Evolutionary conservation across 768 basidiomycete species (phyloP).

Genomic region (Mycena rosella): DNA sequence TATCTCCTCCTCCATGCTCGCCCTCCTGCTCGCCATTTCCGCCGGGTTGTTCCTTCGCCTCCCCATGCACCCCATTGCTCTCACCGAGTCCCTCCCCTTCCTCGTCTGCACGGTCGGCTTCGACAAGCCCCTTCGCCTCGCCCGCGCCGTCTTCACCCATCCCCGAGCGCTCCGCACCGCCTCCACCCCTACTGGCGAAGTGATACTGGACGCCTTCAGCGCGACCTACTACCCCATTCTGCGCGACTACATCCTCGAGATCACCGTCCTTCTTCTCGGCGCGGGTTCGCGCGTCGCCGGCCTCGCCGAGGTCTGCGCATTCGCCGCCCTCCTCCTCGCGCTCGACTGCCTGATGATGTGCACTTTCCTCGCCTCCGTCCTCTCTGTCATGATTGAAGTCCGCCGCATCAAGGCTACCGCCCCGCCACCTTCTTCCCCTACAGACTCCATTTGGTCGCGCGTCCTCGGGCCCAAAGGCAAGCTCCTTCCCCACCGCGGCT

Average conservation of each 20-base stretch:
- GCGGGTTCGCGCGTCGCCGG: constrained; percentile 91
- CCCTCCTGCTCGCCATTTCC: constrained; percentile 88
- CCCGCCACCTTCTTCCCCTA: constrained; percentile 42
- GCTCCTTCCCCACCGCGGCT: constrained; percentile 39
- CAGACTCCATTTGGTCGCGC: constrained; percentile 19
- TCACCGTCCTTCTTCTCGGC: constrained; percentile 89
- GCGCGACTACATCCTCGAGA: constrained; percentile 93
- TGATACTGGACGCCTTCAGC: constrained; percentile 87
- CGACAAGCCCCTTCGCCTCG: constrained; percentile 95
- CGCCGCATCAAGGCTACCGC: constrained; percentile 69
- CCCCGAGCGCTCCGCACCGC: constrained; percentile 37
- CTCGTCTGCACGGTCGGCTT: constrained; percentile 98
- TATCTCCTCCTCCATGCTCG: constrained; percentile 82
- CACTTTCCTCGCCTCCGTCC: constrained; percentile 89
- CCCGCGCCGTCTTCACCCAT: constrained; percentile 71
- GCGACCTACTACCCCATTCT: constrained; percentile 87
- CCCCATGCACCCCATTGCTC: constrained; percentile 90
- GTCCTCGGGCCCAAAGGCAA: constrained; percentile 33
- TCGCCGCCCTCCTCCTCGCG: constrained; percentile 88
- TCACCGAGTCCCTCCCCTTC: constrained; percentile 97
- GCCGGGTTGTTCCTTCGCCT: constrained; percentile 80
- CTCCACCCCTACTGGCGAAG: constrained; percentile 75
- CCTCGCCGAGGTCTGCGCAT: constrained; percentile 92
- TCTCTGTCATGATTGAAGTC: constrained; percentile 96
- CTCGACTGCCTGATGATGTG: constrained; percentile 91